Evolutionary conservation across 306 rosid species (phyloP).

Genomic region (Pyrus betulifolia): DNA sequence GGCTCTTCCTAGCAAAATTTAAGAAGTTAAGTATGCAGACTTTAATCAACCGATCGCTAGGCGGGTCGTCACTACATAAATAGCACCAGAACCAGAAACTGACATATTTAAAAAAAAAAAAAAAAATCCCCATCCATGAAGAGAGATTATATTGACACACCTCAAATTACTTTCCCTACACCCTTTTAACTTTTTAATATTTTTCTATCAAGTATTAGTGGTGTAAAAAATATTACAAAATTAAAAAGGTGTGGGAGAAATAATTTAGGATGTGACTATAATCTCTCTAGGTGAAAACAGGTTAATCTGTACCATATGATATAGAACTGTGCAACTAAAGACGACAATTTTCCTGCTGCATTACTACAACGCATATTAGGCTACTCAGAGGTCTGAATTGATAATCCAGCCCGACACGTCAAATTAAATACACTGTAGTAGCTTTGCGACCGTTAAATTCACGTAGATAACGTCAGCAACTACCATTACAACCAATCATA

Average conservation of each 20-base stretch:
- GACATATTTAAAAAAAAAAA: not conserved
- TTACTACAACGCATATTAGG: slow-evolving; percentile 7
- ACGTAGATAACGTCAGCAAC: slow-evolving; percentile 10
- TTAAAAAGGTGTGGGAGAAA: too few relatives aligned
- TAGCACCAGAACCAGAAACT: not conserved
- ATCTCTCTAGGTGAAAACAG: not conserved
- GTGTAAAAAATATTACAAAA: too few relatives aligned
- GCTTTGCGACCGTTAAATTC: slow-evolving; percentile 17
- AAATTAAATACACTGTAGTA: slow-evolving; percentile 27
- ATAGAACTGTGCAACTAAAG: slow-evolving; percentile 2
- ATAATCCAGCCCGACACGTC: slow-evolving; percentile 27
- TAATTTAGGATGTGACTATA: not conserved
- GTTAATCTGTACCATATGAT: not conserved
- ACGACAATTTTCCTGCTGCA: slow-evolving; percentile 16
- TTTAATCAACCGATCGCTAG: not conserved
- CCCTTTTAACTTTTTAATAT: too few relatives aligned
- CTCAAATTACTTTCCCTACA: too few relatives aligned
- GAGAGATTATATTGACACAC: too few relatives aligned
- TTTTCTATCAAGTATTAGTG: too few relatives aligned
- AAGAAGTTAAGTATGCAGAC: not conserved
- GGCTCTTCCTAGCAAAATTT: not conserved
- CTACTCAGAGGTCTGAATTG: slow-evolving; percentile 9
- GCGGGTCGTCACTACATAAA: not conserved
- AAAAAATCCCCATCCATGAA: not conserved
- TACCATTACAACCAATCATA: slow-evolving; percentile 21